These are phyloP conservation scores for Dillenia suffruticosa DNA, from an alignment of 164 flowering plant species.

Conservation along the genomic window DNA sequence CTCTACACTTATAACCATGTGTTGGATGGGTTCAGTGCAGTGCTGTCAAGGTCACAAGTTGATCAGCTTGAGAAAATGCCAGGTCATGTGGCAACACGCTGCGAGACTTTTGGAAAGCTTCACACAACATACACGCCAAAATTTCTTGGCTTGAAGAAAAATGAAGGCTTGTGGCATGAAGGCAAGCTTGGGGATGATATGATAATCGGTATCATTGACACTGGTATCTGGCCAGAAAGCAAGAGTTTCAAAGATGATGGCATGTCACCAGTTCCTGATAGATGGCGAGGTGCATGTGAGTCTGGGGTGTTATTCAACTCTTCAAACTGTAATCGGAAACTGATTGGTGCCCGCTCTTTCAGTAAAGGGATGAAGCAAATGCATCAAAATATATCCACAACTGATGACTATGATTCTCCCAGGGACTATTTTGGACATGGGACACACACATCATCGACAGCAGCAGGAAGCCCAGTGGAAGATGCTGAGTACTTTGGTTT, in stretches of 20 bases:
- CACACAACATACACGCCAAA: conserved; percentile 13
- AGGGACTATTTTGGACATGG: neutral
- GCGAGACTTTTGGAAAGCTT: conserved; percentile 5
- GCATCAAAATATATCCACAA: conserved; percentile 1
- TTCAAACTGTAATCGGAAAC: neutral
- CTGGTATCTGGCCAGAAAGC: conserved; percentile 22
- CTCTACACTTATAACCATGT: too few relatives aligned
- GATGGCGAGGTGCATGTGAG: conserved; percentile 6
- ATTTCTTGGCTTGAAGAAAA: conserved; percentile 10
- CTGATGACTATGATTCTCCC: neutral
- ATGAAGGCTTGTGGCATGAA: conserved; percentile 6
- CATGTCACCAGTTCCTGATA: conserved; percentile 11
- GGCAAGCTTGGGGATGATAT: conserved; percentile 6
- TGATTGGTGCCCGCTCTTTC: too few relatives aligned
- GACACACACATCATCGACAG: neutral
- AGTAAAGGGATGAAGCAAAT: neutral
- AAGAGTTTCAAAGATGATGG: conserved; percentile 16
- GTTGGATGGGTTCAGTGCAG: too few relatives aligned
- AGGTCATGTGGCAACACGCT: conserved; percentile 6
- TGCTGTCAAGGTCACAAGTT: neutral
- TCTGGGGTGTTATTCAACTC: conserved; percentile 1
- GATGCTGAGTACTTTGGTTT: neutral
- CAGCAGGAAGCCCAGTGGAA: neutral
- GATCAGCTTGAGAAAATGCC: conserved; percentile 2
- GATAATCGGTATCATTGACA: conserved; percentile 18